These are phyloP conservation scores for Alloascoidea africana DNA, from an alignment of 805 yeast species.

Conservation along the genomic window DNA sequence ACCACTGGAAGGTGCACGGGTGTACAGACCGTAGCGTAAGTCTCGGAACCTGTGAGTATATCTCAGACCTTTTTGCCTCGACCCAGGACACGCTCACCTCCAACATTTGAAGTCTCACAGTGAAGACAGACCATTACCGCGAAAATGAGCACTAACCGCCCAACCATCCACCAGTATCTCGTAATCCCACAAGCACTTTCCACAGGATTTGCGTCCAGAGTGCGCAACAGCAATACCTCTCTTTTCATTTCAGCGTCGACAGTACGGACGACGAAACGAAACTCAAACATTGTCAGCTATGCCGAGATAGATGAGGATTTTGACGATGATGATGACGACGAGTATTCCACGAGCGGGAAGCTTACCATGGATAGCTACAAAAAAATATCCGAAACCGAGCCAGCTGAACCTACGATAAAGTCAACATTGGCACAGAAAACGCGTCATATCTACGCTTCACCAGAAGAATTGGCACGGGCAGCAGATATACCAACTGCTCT, in stretches of 20 bases:
- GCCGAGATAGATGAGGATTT: constrained; percentile 68
- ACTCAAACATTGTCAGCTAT: constrained; percentile 56
- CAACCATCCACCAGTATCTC: neutral
- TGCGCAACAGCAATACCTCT: constrained; percentile 61
- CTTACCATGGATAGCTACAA: neutral
- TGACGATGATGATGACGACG: constrained; percentile 30
- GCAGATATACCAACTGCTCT: constrained; percentile 27
- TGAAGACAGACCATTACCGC: too few relatives aligned
- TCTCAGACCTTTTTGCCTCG: too few relatives aligned
- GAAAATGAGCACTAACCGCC: neutral
- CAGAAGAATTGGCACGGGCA: constrained; percentile 18
- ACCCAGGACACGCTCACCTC: too few relatives aligned
- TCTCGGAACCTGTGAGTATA: too few relatives aligned
- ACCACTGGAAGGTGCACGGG: too few relatives aligned
- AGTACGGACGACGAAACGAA: constrained; percentile 64
- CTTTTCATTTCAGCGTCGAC: constrained; percentile 60
- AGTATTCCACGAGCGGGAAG: constrained; percentile 11
- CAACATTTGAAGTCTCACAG: too few relatives aligned
- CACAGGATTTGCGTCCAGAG: constrained; percentile 58
- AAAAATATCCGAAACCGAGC: neutral
- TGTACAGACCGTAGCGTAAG: too few relatives aligned
- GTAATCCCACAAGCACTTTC: constrained; percentile 63
- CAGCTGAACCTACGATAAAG: neutral
- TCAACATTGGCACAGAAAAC: neutral
- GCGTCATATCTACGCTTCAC: neutral